Base-by-base conservation (phyloP, 2,329 filamentous ascomycete species). In the Pezicula neosporulosa region DNA sequence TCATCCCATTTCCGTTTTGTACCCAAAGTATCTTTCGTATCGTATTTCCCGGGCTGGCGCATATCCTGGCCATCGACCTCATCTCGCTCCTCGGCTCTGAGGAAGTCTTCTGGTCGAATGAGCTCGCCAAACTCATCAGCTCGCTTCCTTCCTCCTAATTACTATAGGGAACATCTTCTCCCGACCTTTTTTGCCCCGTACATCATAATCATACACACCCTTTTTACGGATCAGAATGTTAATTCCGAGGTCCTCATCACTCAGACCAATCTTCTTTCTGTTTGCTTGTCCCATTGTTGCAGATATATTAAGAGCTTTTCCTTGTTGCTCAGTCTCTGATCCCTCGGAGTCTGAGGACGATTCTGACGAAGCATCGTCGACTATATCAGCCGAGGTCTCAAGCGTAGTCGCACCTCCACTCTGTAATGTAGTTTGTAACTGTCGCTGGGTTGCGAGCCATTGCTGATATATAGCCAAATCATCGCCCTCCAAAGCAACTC, bases 1-100 rank as follows among this genome's bases (percentile, higher is more conserved):
- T 95, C 90, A 58, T 93, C 89, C 90, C 93, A 97, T 69, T 90
- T 95, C 54, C 94, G 83, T 72, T 99, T 99, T 73, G 93, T 92
- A 16, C 93, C 94, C 18, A 96, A 78, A 43, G 81, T 81, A 47
- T 82, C 82, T 57, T 86, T 77, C 27, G 63, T 66, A 38, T 77
- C 75, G 12, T 69, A 70, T 52, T 78, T 77, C 13, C 74, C 75
- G 15, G 71, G 63, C 33, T 77, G 74, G 35, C 75, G 76, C 51
- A 82, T 73, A 45, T 86, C 83, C 47, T 86, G 81, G 12, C 81
- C 82, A 38, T 89, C 86, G 16, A 82, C 77, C 52, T 86, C 83
- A 59, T 96, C 90, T 51, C 90, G 85, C 70, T 97, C 94, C 66
- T 99, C 94, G 0, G 92, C 93, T 52, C 92, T 83, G 1, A 97